phyloP scores from a whole-genome alignment of 2,329 filamentous ascomycete genomes.

The Peltaster fructicola region DNA sequence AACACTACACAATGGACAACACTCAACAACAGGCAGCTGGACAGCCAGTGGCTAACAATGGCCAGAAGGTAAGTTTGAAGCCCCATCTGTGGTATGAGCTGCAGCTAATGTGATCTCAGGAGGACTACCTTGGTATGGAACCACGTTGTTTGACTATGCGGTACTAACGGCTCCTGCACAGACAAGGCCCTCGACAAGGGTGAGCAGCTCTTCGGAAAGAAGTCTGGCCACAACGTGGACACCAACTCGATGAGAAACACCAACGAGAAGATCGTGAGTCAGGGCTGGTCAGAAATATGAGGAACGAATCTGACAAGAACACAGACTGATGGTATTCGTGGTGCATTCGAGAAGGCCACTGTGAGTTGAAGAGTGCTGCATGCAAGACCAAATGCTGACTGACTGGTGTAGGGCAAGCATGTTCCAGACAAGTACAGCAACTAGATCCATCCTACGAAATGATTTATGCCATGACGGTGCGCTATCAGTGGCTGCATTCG shows the following conservation, averaged over 20 bases:
- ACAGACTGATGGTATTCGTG: constrained; percentile 6
- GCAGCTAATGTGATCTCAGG: background rate
- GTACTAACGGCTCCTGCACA: background rate
- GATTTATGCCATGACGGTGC: too few species aligned
- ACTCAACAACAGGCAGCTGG: background rate
- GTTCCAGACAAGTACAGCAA: constrained; percentile 8
- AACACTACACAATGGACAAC: too few species aligned
- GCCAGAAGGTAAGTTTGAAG: background rate
- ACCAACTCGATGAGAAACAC: constrained; percentile 6
- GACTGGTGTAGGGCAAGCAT: constrained; percentile 6
- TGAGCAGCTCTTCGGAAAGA: constrained; percentile 5
- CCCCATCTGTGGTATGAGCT: background rate
- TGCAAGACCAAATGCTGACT: constrained; percentile 1
- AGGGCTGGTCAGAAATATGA: background rate
- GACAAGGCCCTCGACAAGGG: constrained; percentile 4
- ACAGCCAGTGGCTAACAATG: background rate
- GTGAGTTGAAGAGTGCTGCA: constrained; percentile 1
- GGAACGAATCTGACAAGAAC: background rate
- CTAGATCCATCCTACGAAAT: too few species aligned
- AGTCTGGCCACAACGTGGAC: constrained; percentile 6
- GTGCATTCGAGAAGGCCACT: constrained; percentile 7
- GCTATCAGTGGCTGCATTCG: too few species aligned
- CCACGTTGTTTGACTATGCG: background rate
- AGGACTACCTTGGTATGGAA: constrained; percentile 1
- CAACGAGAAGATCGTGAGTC: constrained; percentile 8